Evolutionary conservation across 108 stramenopile genomes (phyloP).

Genomic region (Nitzschia sp.): DNA sequence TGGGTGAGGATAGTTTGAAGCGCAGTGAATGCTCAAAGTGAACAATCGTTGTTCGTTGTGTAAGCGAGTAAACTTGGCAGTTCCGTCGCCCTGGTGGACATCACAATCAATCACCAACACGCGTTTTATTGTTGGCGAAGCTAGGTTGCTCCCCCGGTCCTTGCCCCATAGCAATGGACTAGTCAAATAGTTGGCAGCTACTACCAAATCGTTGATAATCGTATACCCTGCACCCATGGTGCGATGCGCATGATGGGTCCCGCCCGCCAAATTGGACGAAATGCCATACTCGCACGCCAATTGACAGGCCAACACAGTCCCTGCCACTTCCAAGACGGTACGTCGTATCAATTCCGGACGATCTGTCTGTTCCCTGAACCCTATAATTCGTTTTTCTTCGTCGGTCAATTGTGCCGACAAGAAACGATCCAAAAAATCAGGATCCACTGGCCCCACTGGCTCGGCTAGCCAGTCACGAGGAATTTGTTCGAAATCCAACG

Average conservation of each 20-base stretch:
- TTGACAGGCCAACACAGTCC: slow-evolving; percentile 70
- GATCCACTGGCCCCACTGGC: slow-evolving; percentile 8
- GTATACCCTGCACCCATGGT: slow-evolving; percentile 74
- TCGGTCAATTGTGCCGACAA: slow-evolving; percentile 43
- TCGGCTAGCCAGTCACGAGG: slow-evolving; percentile 14
- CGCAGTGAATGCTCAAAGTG: slow-evolving; percentile 74
- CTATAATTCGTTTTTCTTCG: slow-evolving; percentile 68
- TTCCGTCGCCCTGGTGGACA: slow-evolving; percentile 85
- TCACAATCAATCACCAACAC: slow-evolving; percentile 86
- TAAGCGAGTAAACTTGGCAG: slow-evolving; percentile 40
- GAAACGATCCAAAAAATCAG: slow-evolving; percentile 55
- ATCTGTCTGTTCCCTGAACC: slow-evolving; percentile 70
- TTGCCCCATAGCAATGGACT: background rate
- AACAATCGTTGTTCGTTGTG: slow-evolving; percentile 36
- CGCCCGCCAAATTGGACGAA: slow-evolving; percentile 78
- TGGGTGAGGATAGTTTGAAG: slow-evolving; percentile 71
- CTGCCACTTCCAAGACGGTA: slow-evolving; percentile 76
- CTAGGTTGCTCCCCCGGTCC: background rate
- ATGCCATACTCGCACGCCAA: slow-evolving; percentile 76
- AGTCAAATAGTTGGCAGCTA: slow-evolving; percentile 59
- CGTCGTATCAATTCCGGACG: slow-evolving; percentile 69
- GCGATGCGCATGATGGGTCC: slow-evolving; percentile 79
- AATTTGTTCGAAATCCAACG: slow-evolving; percentile 35
- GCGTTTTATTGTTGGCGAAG: slow-evolving; percentile 30
- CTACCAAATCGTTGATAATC: slow-evolving; percentile 79